phyloP scores from a whole-genome alignment of 2,329 filamentous ascomycete species.

The Paecilomyces sp. region DNA sequence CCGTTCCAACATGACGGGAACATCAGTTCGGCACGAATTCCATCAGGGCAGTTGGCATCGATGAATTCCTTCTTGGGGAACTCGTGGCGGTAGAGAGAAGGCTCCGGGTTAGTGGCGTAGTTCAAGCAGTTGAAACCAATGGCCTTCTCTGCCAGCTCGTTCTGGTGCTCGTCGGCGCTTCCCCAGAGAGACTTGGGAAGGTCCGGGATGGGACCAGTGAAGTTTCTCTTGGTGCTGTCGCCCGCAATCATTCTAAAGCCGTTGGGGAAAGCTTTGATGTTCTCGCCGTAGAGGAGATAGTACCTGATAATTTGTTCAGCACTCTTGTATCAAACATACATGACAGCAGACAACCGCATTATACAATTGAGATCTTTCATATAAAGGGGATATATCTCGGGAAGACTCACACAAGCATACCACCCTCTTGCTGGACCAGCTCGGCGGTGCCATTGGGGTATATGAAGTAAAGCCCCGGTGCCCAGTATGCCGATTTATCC shows the following conservation, averaged over 20 bases:
- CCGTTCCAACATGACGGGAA: slow-evolving; percentile 90
- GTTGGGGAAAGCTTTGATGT: slow-evolving; percentile 64
- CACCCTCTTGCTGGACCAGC: slow-evolving; percentile 66
- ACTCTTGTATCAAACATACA: slow-evolving; percentile 5
- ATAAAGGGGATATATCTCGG: slow-evolving; percentile 6
- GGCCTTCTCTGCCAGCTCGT: slow-evolving; percentile 67
- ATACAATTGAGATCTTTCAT: not conserved
- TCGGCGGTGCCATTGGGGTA: slow-evolving; percentile 60
- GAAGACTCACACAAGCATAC: slow-evolving; percentile 71
- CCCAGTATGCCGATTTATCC: slow-evolving; percentile 88
- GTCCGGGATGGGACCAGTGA: slow-evolving; percentile 60
- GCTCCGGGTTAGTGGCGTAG: slow-evolving; percentile 61
- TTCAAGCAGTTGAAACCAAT: slow-evolving; percentile 94
- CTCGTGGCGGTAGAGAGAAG: slow-evolving; percentile 72
- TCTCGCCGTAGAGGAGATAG: slow-evolving; percentile 67
- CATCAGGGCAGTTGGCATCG: slow-evolving; percentile 74
- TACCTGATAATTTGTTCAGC: slow-evolving; percentile 49
- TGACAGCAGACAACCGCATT: no score
- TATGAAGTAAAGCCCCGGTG: slow-evolving; percentile 70
- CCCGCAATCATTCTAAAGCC: slow-evolving; percentile 80
- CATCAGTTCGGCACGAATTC: slow-evolving; percentile 74
- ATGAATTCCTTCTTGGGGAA: slow-evolving; percentile 73
- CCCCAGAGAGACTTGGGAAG: slow-evolving; percentile 66
- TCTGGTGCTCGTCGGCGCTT: slow-evolving; percentile 58
- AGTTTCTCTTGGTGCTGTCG: slow-evolving; percentile 60